These are phyloP conservation scores for Urtica urens DNA, from an alignment of 306 rosid species.

Conservation along the genomic window DNA sequence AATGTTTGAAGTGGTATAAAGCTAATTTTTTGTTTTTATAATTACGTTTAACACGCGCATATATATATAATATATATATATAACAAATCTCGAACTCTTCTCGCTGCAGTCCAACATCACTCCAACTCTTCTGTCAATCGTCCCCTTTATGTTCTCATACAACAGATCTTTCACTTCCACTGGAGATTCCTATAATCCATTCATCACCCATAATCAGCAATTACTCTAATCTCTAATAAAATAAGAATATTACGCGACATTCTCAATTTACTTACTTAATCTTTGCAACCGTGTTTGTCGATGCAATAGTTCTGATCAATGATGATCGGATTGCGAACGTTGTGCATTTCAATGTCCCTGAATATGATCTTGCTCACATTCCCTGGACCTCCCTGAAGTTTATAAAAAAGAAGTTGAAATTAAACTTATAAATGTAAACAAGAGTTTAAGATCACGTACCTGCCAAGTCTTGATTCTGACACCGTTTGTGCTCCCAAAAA, in stretches of 20 bases:
- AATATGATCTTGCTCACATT: constrained; percentile 49
- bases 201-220: background rate
- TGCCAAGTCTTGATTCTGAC: constrained; percentile 75
- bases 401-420: too few relatives aligned
- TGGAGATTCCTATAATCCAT: constrained; percentile 26
- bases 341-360: constrained; percentile 44
- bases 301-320: constrained; percentile 71
- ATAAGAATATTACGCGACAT: background rate
- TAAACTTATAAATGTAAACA: too few relatives aligned
- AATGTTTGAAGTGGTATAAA: too few relatives aligned
- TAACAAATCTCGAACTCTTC: too few relatives aligned
- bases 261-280: background rate
- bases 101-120: constrained; percentile 59
- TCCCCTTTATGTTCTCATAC: constrained; percentile 60
- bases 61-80: too few relatives aligned
- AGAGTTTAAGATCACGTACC: constrained; percentile 35
- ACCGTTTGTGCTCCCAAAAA: constrained; percentile 59
- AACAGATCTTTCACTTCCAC: constrained; percentile 48
- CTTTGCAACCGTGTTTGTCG: constrained; percentile 29
- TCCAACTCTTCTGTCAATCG: constrained; percentile 51
- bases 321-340: constrained; percentile 54
- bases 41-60: too few relatives aligned
- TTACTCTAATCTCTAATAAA: background rate
- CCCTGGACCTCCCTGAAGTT: constrained; percentile 69
- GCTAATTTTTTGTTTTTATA: too few relatives aligned